Base-by-base conservation (phyloP, 306 rosid genomes). In the Gillenia trifoliata region DNA sequence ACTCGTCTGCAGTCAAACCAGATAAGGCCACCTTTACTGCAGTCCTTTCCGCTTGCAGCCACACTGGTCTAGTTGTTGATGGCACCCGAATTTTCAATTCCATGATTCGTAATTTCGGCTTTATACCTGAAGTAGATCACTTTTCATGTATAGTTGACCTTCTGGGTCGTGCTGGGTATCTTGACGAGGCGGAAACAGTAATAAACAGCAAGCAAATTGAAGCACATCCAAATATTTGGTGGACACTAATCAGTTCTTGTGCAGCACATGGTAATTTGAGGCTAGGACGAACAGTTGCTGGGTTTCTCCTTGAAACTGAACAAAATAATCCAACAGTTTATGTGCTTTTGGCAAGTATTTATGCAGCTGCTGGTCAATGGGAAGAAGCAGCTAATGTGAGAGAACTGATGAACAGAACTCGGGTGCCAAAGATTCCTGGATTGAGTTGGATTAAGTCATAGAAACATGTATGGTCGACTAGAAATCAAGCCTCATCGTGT, bases 161-260 rank as follows among this genome's bases (percentile, higher is more conserved):
- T 79, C 64, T 90, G 4, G 91, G 94, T 61, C 92, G 93, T 52
- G 84, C 82, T 20, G 96, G 93, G 68, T 85, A 90, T 76, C 87
- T 92, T 61, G 90, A 90, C 11, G 93, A 90, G 82, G 93, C 91
- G 9, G 89, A 90, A 85, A 84, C 64, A 47, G 81, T 88, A 40
- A 80, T 88, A 69, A 71, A 80, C 75, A 74, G 81, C 73, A 80
- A 85, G 78, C 74, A 64, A 38, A 83, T 87, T 55, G 81, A 86
- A 73, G 82, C 87, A 47, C 87, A 90, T 77, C 75, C 93, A 38
- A 80, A 87, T 66, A 84, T 90, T 7, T 92, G 86, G 84, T 90
- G 96, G 97, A 76, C 96, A 26, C 79, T 92, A 83, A 85, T 92
- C 68, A 88, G 97, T 81, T 93, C 97, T 22, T 92, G 96, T 79